Evolutionary conservation across 176 grass and related monocot species (phyloP).

Genomic region (Oropetium thomaeum): DNA sequence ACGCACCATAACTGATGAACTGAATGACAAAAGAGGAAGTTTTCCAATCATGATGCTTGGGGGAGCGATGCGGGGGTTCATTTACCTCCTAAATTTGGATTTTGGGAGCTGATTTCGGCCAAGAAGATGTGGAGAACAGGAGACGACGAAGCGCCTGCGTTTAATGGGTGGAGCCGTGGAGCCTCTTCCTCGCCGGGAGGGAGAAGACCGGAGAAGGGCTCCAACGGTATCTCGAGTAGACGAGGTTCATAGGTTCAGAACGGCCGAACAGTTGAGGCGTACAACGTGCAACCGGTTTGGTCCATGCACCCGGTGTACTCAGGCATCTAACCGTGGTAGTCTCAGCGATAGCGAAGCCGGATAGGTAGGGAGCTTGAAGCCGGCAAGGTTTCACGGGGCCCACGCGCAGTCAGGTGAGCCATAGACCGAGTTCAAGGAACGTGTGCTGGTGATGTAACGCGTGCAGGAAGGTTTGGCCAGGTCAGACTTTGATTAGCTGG

Average conservation of each 20-base stretch:
- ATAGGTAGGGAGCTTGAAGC: slow-evolving; percentile 18
- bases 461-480: slow-evolving; percentile 27
- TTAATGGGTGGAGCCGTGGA: slow-evolving; percentile 27
- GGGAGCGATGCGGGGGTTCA: neutral
- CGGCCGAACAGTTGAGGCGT: neutral
- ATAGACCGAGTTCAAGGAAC: slow-evolving; percentile 11
- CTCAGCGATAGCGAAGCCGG: neutral
- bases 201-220: slow-evolving; percentile 21
- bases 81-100: slow-evolving; percentile 22
- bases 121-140: slow-evolving; percentile 4
- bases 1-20: neutral
- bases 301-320: slow-evolving; percentile 6
- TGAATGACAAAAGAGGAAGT: neutral
- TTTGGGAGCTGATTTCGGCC: slow-evolving; percentile 26
- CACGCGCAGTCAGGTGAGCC: neutral
- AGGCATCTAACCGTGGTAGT: neutral
- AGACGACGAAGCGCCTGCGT: neutral
- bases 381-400: neutral
- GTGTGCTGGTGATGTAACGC: neutral
- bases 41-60: neutral
- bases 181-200: neutral
- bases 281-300: neutral
- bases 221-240: neutral
- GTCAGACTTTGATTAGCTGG: slow-evolving; percentile 33
- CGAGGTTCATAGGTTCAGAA: slow-evolving; percentile 1